Percentiles rank a stretch among this genome's conserved stretches.
Evolutionary conservation across 2,329 filamentous ascomycete species (phyloP).

Genomic region (Epichloe amarillans): DNA sequence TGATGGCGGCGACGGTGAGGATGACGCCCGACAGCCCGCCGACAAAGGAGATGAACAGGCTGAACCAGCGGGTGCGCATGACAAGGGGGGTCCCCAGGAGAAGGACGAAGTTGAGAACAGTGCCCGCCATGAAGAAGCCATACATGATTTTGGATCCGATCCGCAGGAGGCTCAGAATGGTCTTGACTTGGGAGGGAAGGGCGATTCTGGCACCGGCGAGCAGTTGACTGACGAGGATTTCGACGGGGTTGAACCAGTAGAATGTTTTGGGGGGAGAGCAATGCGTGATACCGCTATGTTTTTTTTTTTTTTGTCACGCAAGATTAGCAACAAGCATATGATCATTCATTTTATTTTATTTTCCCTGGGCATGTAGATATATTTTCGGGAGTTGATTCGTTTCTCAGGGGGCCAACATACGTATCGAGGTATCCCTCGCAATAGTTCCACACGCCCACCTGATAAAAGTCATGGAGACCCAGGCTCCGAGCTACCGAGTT

Average conservation of each 20-base stretch:
- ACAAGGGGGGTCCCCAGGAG: slow-evolving; percentile 51
- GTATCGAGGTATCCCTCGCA: slow-evolving; percentile 72
- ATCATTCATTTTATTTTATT: too few species aligned
- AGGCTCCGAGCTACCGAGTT: slow-evolving; percentile 79
- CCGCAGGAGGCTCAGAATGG: slow-evolving; percentile 60
- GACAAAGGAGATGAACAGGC: slow-evolving; percentile 55
- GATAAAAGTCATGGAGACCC: slow-evolving; percentile 88
- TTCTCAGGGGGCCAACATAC: slow-evolving; percentile 20
- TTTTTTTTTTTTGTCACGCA: neutral
- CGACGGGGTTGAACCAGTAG: slow-evolving; percentile 87
- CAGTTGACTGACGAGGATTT: slow-evolving; percentile 67
- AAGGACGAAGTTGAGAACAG: slow-evolving; percentile 57
- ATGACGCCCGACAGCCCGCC: slow-evolving; percentile 54
- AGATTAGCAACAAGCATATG: neutral
- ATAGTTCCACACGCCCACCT: slow-evolving; percentile 82
- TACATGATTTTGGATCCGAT: slow-evolving; percentile 79
- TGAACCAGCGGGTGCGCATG: slow-evolving; percentile 42
- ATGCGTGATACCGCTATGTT: slow-evolving; percentile 50
- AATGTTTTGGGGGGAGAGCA: slow-evolving; percentile 57
- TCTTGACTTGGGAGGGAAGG: slow-evolving; percentile 58
- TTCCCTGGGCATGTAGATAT: too few species aligned
- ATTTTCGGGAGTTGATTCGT: too few species aligned
- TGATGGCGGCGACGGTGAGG: slow-evolving; percentile 54
- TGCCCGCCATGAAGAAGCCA: slow-evolving; percentile 64
- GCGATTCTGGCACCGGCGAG: slow-evolving; percentile 73